phyloP scores from a whole-genome alignment of 768 basidiomycete genomes.

The Trametes villosa region DNA sequence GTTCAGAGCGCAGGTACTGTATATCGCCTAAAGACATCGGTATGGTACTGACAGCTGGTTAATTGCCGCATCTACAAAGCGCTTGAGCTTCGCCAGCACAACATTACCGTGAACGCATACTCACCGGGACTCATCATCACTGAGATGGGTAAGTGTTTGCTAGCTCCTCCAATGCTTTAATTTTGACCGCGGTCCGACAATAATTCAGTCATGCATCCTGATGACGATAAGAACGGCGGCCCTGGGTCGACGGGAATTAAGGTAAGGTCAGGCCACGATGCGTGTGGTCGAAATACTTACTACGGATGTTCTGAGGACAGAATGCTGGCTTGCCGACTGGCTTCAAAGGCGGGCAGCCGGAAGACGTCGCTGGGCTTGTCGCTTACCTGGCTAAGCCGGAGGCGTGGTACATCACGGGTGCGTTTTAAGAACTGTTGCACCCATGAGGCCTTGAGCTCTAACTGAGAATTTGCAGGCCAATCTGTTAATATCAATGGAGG shows the following conservation, averaged over 20 bases:
- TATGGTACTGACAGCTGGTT: neutral
- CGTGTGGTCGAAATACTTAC: neutral
- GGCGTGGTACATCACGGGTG: constrained; percentile 27
- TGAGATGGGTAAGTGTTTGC: constrained; percentile 13
- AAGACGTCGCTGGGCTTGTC: constrained; percentile 27
- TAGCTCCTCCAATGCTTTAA: neutral
- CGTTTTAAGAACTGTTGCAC: neutral
- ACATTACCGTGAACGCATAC: constrained; percentile 35
- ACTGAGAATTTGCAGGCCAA: too few species aligned
- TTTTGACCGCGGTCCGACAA: neutral
- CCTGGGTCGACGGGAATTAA: constrained; percentile 6
- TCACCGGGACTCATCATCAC: constrained; percentile 33
- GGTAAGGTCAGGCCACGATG: neutral
- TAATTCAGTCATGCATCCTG: constrained; percentile 8
- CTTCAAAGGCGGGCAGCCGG: constrained; percentile 9
- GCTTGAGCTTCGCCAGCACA: constrained; percentile 24
- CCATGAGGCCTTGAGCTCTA: too few species aligned
- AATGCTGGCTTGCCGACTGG: constrained; percentile 7
- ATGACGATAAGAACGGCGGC: constrained; percentile 14
- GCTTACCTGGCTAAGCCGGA: constrained; percentile 31
- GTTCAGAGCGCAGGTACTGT: constrained; percentile 27
- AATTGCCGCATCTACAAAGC: too few species aligned
- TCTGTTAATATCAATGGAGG: constrained; percentile 13
- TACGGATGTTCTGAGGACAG: neutral
- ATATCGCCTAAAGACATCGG: neutral